Percentiles rank a stretch among this genome's conserved stretches.
Evolutionary conservation across 495 filamentous ascomycete genomes (phyloP).

Genomic region (Cercophora scortea): DNA sequence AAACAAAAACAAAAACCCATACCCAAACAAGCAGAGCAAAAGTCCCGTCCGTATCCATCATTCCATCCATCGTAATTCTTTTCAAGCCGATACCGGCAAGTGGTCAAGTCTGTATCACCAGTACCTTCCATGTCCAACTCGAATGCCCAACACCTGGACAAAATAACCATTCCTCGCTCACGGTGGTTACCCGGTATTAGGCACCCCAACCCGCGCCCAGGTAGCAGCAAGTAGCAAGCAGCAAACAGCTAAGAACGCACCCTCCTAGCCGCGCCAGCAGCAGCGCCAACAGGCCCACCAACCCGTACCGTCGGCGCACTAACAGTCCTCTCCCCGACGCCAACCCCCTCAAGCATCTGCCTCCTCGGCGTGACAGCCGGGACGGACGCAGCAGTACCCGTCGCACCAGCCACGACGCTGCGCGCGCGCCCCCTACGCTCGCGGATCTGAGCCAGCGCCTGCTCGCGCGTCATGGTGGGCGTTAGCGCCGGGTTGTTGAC

Average conservation of each 20-base stretch:
- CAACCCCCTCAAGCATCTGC: constrained; percentile 24
- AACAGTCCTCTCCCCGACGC: constrained; percentile 6
- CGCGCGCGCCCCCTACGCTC: constrained; percentile 41
- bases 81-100: too few species aligned
- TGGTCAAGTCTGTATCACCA: too few species aligned
- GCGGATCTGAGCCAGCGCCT: constrained; percentile 49
- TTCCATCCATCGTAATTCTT: too few species aligned
- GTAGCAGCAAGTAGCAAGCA: too few species aligned
- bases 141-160: too few species aligned
- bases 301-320: constrained; percentile 30
- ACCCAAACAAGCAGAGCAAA: too few species aligned
- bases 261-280: constrained; percentile 3
- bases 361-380: constrained; percentile 31
- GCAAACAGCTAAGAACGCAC: constrained; percentile 7
- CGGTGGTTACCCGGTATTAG: too few species aligned
- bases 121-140: too few species aligned
- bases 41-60: too few species aligned
- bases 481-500: constrained; percentile 40
- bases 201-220: too few species aligned
- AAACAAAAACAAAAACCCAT: too few species aligned
- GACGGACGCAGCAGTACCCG: background rate
- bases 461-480: constrained; percentile 50
- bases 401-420: constrained; percentile 11
- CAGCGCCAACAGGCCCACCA: background rate
- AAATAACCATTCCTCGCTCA: too few species aligned